These are phyloP conservation scores for Beta corolliflora DNA, from an alignment of 179 eudicot species.

Conservation along the genomic window DNA sequence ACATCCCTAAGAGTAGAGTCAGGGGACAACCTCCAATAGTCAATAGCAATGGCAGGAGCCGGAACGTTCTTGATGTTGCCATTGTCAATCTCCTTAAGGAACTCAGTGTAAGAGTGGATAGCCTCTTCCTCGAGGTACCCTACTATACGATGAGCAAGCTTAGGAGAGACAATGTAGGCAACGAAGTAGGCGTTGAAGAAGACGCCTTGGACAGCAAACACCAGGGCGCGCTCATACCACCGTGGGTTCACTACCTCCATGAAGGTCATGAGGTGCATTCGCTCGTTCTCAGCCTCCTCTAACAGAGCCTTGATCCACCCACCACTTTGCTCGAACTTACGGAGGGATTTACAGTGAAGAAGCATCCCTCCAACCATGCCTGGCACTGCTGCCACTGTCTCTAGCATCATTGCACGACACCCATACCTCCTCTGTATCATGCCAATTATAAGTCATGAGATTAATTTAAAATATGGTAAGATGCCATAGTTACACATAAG, in stretches of 20 bases:
- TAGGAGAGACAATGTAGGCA: slow-evolving; percentile 28
- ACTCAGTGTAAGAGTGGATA: slow-evolving; percentile 68
- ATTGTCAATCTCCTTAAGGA: slow-evolving; percentile 56
- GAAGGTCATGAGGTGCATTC: slow-evolving; percentile 75
- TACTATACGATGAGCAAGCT: slow-evolving; percentile 57
- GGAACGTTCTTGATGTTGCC: slow-evolving; percentile 59
- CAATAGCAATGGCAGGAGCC: slow-evolving; percentile 68
- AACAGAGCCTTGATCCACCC: slow-evolving; percentile 71
- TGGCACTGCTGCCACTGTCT: slow-evolving; percentile 75
- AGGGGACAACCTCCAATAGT: slow-evolving; percentile 60
- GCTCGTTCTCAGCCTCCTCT: slow-evolving; percentile 67
- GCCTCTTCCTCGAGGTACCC: slow-evolving; percentile 74
- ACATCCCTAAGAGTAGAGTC: slow-evolving; percentile 59
- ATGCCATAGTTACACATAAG: no score
- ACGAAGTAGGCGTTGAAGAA: slow-evolving; percentile 66
- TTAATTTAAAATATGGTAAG: no score
- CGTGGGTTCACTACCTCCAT: slow-evolving; percentile 61
- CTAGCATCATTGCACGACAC: slow-evolving; percentile 73
- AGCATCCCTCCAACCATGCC: slow-evolving; percentile 79
- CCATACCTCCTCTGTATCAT: slow-evolving; percentile 56
- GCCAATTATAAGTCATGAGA: no score
- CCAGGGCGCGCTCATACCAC: slow-evolving; percentile 64
- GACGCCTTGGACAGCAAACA: slow-evolving; percentile 58
- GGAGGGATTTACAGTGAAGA: slow-evolving; percentile 59
- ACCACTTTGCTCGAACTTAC: slow-evolving; percentile 65